Conservation (phyloP, 108 stramenopile species). For the Parmales sp. region DNA sequence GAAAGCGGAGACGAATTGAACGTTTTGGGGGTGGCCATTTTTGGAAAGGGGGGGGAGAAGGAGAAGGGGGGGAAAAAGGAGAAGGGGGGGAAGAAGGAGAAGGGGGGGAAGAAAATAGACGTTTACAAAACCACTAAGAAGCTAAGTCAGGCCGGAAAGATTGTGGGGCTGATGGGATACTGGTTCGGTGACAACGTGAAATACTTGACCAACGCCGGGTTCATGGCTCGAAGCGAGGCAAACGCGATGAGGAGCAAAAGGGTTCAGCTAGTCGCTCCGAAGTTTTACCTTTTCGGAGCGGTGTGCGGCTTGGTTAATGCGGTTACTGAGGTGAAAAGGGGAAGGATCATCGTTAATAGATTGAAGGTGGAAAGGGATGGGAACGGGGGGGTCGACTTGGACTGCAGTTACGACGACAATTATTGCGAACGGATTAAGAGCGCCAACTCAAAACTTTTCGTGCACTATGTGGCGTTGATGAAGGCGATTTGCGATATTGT, state of each 20-base stretch:
- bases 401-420: background rate
- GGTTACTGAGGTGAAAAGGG: background rate
- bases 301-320: constrained; percentile 7
- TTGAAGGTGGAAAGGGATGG: background rate
- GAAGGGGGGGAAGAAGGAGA: background rate
- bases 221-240: constrained; percentile 38
- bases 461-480: background rate
- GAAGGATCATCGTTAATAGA: background rate
- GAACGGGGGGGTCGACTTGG: background rate
- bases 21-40: background rate
- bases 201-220: constrained; percentile 44
- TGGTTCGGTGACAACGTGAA: constrained; percentile 65
- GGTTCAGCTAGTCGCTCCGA: constrained; percentile 38
- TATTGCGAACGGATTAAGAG: background rate
- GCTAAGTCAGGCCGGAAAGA: constrained; percentile 18
- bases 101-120: background rate
- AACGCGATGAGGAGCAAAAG: constrained; percentile 9
- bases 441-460: background rate
- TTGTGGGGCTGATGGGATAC: constrained; percentile 56
- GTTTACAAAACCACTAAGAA: background rate
- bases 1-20: background rate
- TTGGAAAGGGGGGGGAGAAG: too few species aligned
- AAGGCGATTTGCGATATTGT: constrained; percentile 40
- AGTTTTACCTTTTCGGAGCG: constrained; percentile 56
- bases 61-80: background rate